Conservation (phyloP, 2,329 filamentous ascomycete species). For the Aschersonia sp. region DNA sequence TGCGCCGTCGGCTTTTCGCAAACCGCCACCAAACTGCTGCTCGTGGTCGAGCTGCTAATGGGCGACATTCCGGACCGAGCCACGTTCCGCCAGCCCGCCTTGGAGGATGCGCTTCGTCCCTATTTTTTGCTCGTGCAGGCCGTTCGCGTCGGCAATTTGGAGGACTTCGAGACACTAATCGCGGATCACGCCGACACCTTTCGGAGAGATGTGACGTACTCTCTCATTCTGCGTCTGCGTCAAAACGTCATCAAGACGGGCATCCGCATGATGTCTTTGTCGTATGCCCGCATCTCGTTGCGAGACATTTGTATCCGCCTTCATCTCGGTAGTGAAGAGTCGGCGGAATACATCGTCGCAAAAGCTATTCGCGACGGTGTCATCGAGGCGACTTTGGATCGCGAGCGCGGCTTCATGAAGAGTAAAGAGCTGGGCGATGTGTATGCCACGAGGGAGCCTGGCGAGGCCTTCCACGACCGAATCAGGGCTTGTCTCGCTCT, state of each 20-base stretch:
- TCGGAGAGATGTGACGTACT: constrained; percentile 89
- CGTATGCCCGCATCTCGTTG: constrained; percentile 92
- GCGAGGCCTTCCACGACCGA: constrained; percentile 94
- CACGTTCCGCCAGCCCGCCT: constrained; percentile 76
- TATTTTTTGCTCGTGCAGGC: constrained; percentile 92
- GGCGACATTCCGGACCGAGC: constrained; percentile 94
- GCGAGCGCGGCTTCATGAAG: constrained; percentile 95
- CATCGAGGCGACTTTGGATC: constrained; percentile 87
- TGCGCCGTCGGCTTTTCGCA: constrained; percentile 92
- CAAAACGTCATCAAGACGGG: constrained; percentile 99
- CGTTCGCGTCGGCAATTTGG: constrained; percentile 89
- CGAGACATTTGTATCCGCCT: constrained; percentile 95
- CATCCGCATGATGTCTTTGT: constrained; percentile 97
- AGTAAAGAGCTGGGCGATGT: constrained; percentile 94
- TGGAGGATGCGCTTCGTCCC: constrained; percentile 78
- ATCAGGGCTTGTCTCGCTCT: constrained; percentile 83
- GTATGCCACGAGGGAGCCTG: constrained; percentile 89
- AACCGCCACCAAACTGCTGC: constrained; percentile 87
- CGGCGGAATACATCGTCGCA: constrained; percentile 96
- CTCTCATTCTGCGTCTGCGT: constrained; percentile 80
- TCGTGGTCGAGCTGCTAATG: constrained; percentile 95
- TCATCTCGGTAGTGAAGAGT: constrained; percentile 89
- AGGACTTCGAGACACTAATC: constrained; percentile 82
- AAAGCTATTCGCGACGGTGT: constrained; percentile 97
- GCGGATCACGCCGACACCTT: constrained; percentile 71